A percentile compares a stretch with the other conserved stretches of the same genome.
Evolutionary conservation across 2,329 filamentous ascomycete species (phyloP).

Genomic region (Cladophialophora bantiana): DNA sequence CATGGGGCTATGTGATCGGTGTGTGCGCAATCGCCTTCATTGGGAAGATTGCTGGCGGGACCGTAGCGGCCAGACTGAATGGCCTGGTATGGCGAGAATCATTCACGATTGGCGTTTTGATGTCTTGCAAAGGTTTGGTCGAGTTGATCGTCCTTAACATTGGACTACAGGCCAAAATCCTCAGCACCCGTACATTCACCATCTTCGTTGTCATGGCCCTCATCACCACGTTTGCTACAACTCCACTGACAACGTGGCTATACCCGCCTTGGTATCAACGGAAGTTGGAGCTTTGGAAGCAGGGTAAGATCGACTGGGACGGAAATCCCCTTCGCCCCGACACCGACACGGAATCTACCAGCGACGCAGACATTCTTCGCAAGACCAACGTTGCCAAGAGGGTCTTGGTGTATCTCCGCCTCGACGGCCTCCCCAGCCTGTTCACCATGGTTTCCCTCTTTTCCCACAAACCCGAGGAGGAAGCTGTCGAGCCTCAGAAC

Average conservation of each 20-base stretch:
- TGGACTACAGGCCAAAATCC: constrained; percentile 80
- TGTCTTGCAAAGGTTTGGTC: constrained; percentile 96
- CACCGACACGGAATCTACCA: constrained; percentile 47
- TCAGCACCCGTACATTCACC: constrained; percentile 82
- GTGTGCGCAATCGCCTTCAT: constrained; percentile 82
- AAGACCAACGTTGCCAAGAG: constrained; percentile 56
- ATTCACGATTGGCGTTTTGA: constrained; percentile 83
- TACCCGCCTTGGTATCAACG: constrained; percentile 81
- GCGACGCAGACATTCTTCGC: constrained; percentile 28
- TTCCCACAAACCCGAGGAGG: constrained; percentile 30
- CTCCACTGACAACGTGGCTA: constrained; percentile 73
- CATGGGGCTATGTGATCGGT: constrained; percentile 89
- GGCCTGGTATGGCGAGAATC: constrained; percentile 90
- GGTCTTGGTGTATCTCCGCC: constrained; percentile 79
- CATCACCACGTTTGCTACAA: constrained; percentile 83
- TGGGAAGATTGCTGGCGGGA: constrained; percentile 84
- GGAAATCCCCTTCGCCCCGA: constrained; percentile 60
- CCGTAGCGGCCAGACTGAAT: constrained; percentile 75
- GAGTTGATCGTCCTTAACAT: constrained; percentile 91
- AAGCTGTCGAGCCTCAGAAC: background rate
- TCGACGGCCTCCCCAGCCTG: constrained; percentile 82
- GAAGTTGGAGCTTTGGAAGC: constrained; percentile 76
- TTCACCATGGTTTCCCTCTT: constrained; percentile 84
- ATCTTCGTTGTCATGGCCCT: constrained; percentile 96
- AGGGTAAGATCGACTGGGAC: constrained; percentile 91